These are phyloP conservation scores for Sporothrix pseudoabietina DNA, from an alignment of 2,329 filamentous ascomycete genomes.

Conservation along the genomic window DNA sequence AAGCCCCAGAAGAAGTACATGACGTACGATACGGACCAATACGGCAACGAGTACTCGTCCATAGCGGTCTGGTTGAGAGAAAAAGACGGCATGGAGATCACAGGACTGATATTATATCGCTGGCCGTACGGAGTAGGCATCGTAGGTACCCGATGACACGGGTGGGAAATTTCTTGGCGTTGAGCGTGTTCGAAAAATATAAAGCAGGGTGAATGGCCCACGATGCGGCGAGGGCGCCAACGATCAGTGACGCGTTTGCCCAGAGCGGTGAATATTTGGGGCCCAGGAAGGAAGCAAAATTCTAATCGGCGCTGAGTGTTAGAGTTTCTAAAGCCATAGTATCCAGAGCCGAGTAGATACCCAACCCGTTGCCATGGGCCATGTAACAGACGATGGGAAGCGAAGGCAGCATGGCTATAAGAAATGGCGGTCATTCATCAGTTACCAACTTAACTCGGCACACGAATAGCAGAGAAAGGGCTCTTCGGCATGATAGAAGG, in stretches of 20 bases:
- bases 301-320: slow-evolving; percentile 48
- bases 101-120: slow-evolving; percentile 46
- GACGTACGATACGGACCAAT: slow-evolving; percentile 45
- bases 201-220: slow-evolving; percentile 45
- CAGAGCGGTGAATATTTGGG: slow-evolving; percentile 44
- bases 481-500: neutral
- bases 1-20: slow-evolving; percentile 44
- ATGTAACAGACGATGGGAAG: slow-evolving; percentile 40
- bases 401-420: slow-evolving; percentile 32
- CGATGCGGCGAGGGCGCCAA: slow-evolving; percentile 39
- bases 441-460: too few species aligned
- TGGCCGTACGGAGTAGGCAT: slow-evolving; percentile 33
- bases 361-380: slow-evolving; percentile 40
- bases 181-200: slow-evolving; percentile 49
- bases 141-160: slow-evolving; percentile 40
- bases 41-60: slow-evolving; percentile 45
- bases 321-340: slow-evolving; percentile 50
- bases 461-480: neutral
- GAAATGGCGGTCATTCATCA: too few species aligned
- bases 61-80: slow-evolving; percentile 44
- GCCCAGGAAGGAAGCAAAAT: slow-evolving; percentile 46
- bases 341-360: slow-evolving; percentile 43
- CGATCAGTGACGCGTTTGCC: slow-evolving; percentile 44
- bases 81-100: slow-evolving; percentile 45
- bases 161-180: slow-evolving; percentile 47